Conservation (phyloP, 257 asterid genomes). For the Henckelia pumila region DNA sequence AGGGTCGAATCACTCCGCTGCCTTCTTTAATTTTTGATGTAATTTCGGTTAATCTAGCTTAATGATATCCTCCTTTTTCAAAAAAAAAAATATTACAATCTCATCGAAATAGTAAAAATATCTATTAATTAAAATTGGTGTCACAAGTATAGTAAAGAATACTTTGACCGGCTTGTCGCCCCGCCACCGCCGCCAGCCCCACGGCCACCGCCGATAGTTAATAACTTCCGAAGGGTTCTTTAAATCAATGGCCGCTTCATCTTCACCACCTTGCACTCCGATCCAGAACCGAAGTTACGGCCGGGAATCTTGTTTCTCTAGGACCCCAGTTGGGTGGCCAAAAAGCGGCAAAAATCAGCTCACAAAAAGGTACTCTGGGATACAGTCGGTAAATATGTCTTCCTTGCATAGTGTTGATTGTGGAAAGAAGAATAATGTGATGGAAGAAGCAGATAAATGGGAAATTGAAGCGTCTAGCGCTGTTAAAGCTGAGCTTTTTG, state of each 20-base stretch:
- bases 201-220: neutral
- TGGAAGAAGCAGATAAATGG: conserved; percentile 39
- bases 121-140: too few relatives aligned
- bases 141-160: too few relatives aligned
- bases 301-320: conserved; percentile 2
- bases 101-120: too few relatives aligned
- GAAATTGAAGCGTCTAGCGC: conserved; percentile 38
- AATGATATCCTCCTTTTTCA: too few relatives aligned
- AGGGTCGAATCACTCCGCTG: too few relatives aligned
- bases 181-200: neutral
- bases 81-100: too few relatives aligned
- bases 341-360: conserved; percentile 10
- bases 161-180: too few relatives aligned
- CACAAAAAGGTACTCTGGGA: conserved; percentile 16
- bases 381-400: conserved; percentile 20
- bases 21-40: too few relatives aligned
- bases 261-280: conserved; percentile 34
- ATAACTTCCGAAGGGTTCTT: neutral
- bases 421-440: conserved; percentile 32
- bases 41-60: too few relatives aligned
- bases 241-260: conserved; percentile 45
- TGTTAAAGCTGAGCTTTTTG: conserved; percentile 72
- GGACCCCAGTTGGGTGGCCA: conserved; percentile 23
- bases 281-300: conserved; percentile 28
- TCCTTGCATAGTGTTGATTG: conserved; percentile 17